These are phyloP conservation scores for Exophiala xenobiotica DNA, from an alignment of 2,329 filamentous ascomycete species.

Conservation along the genomic window DNA sequence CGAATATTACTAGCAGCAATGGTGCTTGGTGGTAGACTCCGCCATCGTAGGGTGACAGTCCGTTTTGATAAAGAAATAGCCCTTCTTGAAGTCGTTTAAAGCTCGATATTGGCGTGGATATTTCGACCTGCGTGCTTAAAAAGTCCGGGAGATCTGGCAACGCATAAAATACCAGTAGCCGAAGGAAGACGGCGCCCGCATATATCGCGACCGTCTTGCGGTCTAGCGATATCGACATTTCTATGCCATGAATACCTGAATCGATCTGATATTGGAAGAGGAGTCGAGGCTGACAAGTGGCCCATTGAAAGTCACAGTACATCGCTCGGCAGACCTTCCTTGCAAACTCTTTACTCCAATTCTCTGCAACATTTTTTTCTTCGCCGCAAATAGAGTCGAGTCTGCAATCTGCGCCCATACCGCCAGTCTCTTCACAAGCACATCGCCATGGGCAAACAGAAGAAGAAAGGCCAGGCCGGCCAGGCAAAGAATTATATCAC, in stretches of 20 bases:
- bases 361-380: constrained; percentile 16
- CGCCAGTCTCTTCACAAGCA: too few relatives aligned
- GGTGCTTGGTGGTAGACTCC: constrained; percentile 84
- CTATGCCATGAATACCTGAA: constrained; percentile 2
- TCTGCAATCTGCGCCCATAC: constrained; percentile 3
- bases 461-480: constrained; percentile 89
- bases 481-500: constrained; percentile 98
- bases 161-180: constrained; percentile 73
- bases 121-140: constrained; percentile 86
- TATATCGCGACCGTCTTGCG: constrained; percentile 68
- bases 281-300: constrained; percentile 19
- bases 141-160: constrained; percentile 84
- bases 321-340: constrained; percentile 2
- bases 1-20: constrained; percentile 86
- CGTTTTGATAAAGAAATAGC: constrained; percentile 90
- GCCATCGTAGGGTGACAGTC: constrained; percentile 95
- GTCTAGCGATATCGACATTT: constrained; percentile 51
- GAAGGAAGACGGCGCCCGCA: constrained; percentile 70
- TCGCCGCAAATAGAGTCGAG: constrained; percentile 6
- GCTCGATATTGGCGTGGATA: constrained; percentile 94
- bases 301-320: constrained; percentile 5
- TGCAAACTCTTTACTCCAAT: not conserved
- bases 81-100: constrained; percentile 99
- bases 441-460: constrained; percentile 72
- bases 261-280: constrained; percentile 6